Evolutionary conservation across 345 rosid genomes (phyloP).

Genomic region (Eucalyptus coolabah): DNA sequence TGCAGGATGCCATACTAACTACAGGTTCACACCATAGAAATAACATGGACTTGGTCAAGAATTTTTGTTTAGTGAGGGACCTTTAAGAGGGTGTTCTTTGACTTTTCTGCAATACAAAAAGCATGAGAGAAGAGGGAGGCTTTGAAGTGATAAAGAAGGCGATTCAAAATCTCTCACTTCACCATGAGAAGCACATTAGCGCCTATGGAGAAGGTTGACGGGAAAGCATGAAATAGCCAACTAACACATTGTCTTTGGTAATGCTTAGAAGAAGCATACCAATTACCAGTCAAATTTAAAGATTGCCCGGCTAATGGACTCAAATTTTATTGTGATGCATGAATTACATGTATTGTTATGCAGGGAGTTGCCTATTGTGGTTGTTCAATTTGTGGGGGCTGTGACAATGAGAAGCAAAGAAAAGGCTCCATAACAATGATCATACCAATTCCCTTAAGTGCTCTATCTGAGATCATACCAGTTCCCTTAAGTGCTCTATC

Average conservation of each 20-base stretch:
- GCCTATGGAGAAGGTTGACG: conserved; percentile 83
- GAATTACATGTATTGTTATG: not conserved
- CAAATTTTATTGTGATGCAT: not conserved
- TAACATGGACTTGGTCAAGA: not conserved
- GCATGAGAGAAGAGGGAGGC: conserved; percentile 91
- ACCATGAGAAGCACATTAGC: conserved; percentile 70
- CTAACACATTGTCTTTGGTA: conserved; percentile 80
- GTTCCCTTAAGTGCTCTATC: not conserved
- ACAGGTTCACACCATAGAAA: conserved; percentile 17
- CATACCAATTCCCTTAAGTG: too few relatives aligned
- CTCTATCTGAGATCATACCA: too few relatives aligned
- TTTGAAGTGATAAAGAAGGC: conserved; percentile 69
- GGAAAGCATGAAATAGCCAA: conserved; percentile 91
- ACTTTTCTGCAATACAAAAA: conserved; percentile 48
- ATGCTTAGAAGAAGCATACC: not conserved
- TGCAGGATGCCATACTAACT: conserved; percentile 93
- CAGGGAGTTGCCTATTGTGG: conserved; percentile 91
- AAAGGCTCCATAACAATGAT: conserved; percentile 36
- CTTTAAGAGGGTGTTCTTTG: accelerated
- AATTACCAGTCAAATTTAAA: not conserved
- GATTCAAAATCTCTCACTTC: conserved; percentile 78
- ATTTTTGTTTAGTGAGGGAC: not conserved
- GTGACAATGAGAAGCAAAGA: conserved; percentile 72
- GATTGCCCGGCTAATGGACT: not conserved
- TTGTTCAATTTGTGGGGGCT: conserved; percentile 82